These are phyloP conservation scores for Monosporascus sp. DNA, from an alignment of 2,329 filamentous ascomycete species.

Conservation along the genomic window DNA sequence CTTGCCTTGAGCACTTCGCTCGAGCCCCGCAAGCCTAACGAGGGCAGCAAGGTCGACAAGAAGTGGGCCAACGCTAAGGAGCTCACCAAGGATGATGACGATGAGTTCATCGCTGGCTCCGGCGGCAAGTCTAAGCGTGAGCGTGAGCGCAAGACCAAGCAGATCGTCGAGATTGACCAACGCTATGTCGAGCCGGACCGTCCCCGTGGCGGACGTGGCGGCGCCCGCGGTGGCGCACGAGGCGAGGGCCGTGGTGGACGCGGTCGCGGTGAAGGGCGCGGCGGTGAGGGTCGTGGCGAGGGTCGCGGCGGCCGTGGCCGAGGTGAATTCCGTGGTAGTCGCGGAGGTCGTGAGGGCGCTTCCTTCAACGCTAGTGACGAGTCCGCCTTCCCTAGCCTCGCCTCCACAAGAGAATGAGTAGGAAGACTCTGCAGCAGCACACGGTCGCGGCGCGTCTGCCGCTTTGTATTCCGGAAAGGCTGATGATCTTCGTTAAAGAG, in stretches of 20 bases:
- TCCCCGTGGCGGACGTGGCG: conserved; percentile 48
- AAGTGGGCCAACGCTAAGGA: conserved; percentile 87
- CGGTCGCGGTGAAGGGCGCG: conserved; percentile 42
- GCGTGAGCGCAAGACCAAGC: conserved; percentile 90
- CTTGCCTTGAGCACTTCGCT: conserved; percentile 57
- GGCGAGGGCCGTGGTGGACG: conserved; percentile 40
- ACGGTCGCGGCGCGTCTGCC: conserved; percentile 10
- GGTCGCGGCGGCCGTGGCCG: conserved; percentile 39
- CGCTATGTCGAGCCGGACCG: conserved; percentile 69
- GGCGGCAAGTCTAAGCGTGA: conserved; percentile 77
- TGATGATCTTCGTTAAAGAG: conserved; percentile 9
- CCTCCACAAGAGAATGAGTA: conserved; percentile 32
- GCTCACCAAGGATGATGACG: conserved; percentile 59
- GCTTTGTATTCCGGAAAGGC: conserved; percentile 10
- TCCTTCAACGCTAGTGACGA: conserved; percentile 54
- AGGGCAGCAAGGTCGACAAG: conserved; percentile 81
- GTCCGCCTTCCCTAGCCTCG: conserved; percentile 57
- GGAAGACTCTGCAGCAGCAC: conserved; percentile 7
- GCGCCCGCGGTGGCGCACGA: conserved; percentile 47
- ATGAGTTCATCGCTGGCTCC: conserved; percentile 71
- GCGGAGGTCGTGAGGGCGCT: conserved; percentile 43
- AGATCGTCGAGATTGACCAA: conserved; percentile 82
- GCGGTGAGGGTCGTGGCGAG: conserved; percentile 45
- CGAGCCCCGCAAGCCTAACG: conserved; percentile 84
- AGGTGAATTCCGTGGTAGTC: conserved; percentile 38